phyloP scores from a whole-genome alignment of 345 rosid species.

The Lepidium sativum region DNA sequence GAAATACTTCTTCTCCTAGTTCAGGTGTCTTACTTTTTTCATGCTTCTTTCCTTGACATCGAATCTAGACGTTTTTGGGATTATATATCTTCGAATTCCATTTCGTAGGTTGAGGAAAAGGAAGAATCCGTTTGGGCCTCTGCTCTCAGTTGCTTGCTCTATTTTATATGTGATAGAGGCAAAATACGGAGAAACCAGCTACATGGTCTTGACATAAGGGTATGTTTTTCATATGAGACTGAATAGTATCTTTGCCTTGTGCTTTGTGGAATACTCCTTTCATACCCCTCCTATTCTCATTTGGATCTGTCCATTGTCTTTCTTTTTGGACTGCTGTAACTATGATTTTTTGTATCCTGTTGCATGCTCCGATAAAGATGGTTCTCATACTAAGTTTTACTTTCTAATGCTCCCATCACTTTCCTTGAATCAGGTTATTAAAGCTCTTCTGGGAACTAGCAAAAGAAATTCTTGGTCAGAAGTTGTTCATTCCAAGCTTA shows the following conservation, averaged over 20 bases:
- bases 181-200: constrained; percentile 66
- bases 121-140: constrained; percentile 98
- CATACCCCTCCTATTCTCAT: not conserved
- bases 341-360: constrained; percentile 1
- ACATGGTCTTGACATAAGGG: constrained; percentile 98
- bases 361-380: not conserved
- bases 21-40: constrained; percentile 48
- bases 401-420: constrained; percentile 13
- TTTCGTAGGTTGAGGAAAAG: constrained; percentile 63
- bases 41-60: constrained; percentile 1
- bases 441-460: constrained; percentile 65
- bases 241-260: constrained; percentile 7
- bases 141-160: constrained; percentile 90
- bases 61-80: not conserved
- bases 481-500: constrained; percentile 88
- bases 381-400: constrained; percentile 8
- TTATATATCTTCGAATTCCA: constrained; percentile 14
- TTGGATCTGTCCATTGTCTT: constrained; percentile 1
- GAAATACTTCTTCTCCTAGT: constrained; percentile 92
- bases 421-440: constrained; percentile 58
- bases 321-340: constrained; percentile 1
- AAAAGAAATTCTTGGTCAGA: constrained; percentile 92
- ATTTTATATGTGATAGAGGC: constrained; percentile 89
- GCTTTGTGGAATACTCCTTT: not conserved
- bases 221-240: constrained; percentile 20